phyloP scores from a whole-genome alignment of 352 stramenopile genomes.

The Globisporangium middletonii region DNA sequence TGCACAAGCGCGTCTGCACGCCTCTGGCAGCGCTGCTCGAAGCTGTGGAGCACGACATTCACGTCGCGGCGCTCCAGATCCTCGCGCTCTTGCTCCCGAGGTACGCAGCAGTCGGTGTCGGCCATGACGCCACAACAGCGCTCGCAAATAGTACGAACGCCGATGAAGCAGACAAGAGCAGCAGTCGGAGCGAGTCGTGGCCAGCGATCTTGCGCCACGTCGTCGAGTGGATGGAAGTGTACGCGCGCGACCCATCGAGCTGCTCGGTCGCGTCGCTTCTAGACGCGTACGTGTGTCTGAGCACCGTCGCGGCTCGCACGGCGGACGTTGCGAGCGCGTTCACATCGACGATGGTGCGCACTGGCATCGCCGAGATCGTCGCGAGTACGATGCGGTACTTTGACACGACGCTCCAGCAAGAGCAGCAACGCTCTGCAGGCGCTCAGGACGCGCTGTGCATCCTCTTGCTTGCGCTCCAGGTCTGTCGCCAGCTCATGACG shows the following conservation, averaged over 20 bases:
- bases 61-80: slow-evolving; percentile 34
- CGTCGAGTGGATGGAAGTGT: slow-evolving; percentile 76
- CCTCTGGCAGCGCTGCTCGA: slow-evolving; percentile 36
- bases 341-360: slow-evolving; percentile 23
- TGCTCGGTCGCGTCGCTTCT: slow-evolving; percentile 25
- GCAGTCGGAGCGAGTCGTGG: slow-evolving; percentile 29
- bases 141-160: not conserved
- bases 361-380: slow-evolving; percentile 43
- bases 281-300: slow-evolving; percentile 38
- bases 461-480: slow-evolving; percentile 32
- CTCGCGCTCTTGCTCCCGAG: slow-evolving; percentile 34
- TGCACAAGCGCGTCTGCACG: slow-evolving; percentile 36
- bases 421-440: not conserved
- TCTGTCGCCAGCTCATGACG: slow-evolving; percentile 36
- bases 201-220: slow-evolving; percentile 32
- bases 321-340: slow-evolving; percentile 21
- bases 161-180: not conserved
- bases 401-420: slow-evolving; percentile 6
- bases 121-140: not conserved
- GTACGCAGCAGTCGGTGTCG: not conserved
- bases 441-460: slow-evolving; percentile 12
- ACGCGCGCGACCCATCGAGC: slow-evolving; percentile 32
- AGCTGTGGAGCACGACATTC: slow-evolving; percentile 43
- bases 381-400: slow-evolving; percentile 26
- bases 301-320: slow-evolving; percentile 28